Evolutionary conservation across 1,139 yeast genomes (phyloP), one percentile per base, ranked within the genome.

Genomic region (Saccharomyces hybrid): DNA sequence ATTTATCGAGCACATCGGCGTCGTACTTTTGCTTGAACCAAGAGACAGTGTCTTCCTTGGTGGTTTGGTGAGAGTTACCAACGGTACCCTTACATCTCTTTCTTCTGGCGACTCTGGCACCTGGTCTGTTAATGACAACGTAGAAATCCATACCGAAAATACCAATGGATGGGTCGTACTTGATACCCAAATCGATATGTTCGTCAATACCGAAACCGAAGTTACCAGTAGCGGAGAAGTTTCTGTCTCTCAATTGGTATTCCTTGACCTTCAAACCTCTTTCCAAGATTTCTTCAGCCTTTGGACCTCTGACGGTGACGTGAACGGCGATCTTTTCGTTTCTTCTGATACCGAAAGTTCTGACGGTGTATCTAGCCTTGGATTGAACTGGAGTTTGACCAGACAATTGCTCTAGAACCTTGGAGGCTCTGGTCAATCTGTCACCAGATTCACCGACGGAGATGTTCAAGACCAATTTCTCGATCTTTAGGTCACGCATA

Each of bases 361-460:
- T 89, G 76, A 93, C 97, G 69, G 99, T 93, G 90, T 93, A 93
- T 84, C 99, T 88, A 73, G 99, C 99, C 87, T 95, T 93, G 73
- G 99, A 91, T 81, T 89, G 97, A 72, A 93, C 99, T 78, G 99
- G 99, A 73, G 99, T 93, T 83, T 93, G 99, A 90, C 99, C 99
- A 71, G 98, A 91, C 74, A 93, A 88, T 84, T 95, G 99, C 83
- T 93, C 99, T 77, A 93, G 86, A 74, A 93, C 99, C 86, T 93
- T 93, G 76, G 99, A 95, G 73, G 99, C 99, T 88, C 99, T 93
- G 84, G 99, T 93, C 80, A 93, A 89, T 86, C 98, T 88, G 81
- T 93, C 99, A 85, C 99, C 99, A 79, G 98, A 91, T 82, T 93
- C 99, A 84, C 99, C 99, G 79, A 93, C 99, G 80, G 96, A 91